These are phyloP conservation scores for Mycena chlorophos DNA, from an alignment of 768 basidiomycete genomes.

Conservation along the genomic window DNA sequence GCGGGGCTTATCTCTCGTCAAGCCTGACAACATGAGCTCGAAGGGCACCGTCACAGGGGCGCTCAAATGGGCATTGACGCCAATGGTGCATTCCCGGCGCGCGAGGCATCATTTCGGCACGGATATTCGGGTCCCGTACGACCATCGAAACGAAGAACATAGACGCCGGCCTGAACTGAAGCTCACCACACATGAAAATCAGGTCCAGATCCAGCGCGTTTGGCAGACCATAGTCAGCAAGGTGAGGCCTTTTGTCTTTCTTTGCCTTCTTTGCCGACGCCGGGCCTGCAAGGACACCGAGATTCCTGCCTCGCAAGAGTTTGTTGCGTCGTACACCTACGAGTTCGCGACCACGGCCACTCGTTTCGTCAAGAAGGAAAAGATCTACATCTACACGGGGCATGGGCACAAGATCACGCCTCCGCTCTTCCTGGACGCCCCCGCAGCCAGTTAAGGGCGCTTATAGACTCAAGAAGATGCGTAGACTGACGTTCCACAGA, in stretches of 20 bases:
- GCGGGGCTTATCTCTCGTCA: background rate
- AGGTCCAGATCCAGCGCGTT: background rate
- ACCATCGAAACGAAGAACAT: background rate
- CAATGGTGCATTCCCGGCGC: background rate
- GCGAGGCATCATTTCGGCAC: background rate
- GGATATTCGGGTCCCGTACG: background rate
- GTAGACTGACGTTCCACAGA: background rate
- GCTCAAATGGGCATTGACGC: background rate
- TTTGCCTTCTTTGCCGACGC: no score
- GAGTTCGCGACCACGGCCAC: background rate
- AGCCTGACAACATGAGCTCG: background rate
- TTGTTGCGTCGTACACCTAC: background rate
- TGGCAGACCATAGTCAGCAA: background rate
- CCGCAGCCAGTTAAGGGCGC: background rate
- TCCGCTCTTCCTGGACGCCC: background rate
- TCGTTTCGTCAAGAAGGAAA: background rate
- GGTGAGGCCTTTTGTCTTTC: background rate
- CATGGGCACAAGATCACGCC: background rate
- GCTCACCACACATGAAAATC: background rate
- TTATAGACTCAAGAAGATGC: background rate
- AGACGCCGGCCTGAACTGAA: background rate
- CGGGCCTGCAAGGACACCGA: no score
- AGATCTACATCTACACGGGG: background rate
- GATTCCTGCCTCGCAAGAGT: background rate
- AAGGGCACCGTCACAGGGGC: background rate